Evolutionary conservation across 805 yeast species (phyloP).

Genomic region (Lachancea quebecensis): DNA sequence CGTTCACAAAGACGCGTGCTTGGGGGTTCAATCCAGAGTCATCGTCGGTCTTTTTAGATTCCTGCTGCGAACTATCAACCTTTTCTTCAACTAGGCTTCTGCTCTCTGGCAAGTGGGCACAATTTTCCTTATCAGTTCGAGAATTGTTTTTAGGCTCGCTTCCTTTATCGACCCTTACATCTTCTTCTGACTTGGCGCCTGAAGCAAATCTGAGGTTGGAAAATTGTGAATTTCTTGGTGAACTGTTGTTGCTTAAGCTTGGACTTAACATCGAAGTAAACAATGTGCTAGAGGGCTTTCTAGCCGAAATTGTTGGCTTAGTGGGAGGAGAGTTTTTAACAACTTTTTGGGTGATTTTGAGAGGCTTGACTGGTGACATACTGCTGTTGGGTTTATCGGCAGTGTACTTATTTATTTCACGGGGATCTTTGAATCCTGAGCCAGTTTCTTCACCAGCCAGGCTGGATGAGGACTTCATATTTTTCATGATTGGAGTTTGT

Average conservation of each 20-base stretch:
- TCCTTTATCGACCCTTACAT: too few species aligned
- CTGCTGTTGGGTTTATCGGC: conserved; percentile 3
- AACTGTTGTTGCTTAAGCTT: background rate
- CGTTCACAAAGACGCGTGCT: too few species aligned
- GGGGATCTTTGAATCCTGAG: conserved; percentile 1
- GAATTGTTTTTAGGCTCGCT: too few species aligned
- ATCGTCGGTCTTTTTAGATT: too few species aligned
- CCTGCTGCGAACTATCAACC: too few species aligned
- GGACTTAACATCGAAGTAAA: conserved; percentile 19
- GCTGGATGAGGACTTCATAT: background rate
- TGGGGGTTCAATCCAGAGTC: too few species aligned
- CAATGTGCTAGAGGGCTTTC: conserved; percentile 25
- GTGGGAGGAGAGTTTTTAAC: conserved; percentile 3
- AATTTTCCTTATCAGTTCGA: too few species aligned
- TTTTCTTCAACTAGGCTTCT: too few species aligned
- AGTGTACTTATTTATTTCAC: background rate
- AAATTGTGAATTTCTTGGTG: conserved; percentile 3
- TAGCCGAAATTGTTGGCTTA: conserved; percentile 6
- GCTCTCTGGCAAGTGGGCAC: too few species aligned
- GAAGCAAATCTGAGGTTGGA: background rate
- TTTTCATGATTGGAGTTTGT: conserved; percentile 1
- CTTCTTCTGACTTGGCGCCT: background rate
- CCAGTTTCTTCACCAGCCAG: background rate
- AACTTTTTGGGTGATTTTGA: conserved; percentile 57
- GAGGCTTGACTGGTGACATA: conserved; percentile 54